Evolutionary conservation across 805 yeast species (phyloP).

Genomic region (Pichia thaimueangensis): DNA sequence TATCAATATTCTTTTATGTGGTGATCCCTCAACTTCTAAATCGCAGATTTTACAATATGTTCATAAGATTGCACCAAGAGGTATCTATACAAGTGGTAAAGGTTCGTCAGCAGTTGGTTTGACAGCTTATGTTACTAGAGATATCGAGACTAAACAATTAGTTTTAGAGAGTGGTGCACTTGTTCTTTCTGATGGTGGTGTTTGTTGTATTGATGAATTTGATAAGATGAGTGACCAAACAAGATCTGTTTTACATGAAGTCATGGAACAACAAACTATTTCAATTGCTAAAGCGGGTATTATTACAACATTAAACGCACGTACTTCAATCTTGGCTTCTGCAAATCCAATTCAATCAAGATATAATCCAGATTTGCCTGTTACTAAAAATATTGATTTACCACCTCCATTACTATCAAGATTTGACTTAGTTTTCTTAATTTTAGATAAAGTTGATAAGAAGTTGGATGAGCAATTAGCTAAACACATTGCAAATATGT

Average conservation of each 20-base stretch:
- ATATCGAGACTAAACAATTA: constrained; percentile 85
- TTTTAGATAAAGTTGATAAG: constrained; percentile 90
- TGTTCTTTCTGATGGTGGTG: constrained; percentile 95
- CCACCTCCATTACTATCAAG: constrained; percentile 95
- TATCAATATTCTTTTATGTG: constrained; percentile 83
- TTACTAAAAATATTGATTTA: constrained; percentile 88
- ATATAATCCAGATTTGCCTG: constrained; percentile 92
- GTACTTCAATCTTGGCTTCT: constrained; percentile 92
- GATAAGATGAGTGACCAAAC: constrained; percentile 96
- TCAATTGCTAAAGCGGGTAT: constrained; percentile 98
- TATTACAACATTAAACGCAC: constrained; percentile 91
- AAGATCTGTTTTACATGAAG: constrained; percentile 93
- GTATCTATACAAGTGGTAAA: constrained; percentile 96
- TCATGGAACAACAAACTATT: constrained; percentile 98
- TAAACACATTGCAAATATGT: constrained; percentile 83
- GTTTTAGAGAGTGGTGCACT: constrained; percentile 95
- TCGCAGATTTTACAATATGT: constrained; percentile 93
- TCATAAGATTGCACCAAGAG: constrained; percentile 96
- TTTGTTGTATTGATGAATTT: constrained; percentile 97
- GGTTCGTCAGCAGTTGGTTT: constrained; percentile 99
- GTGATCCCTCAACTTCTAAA: constrained; percentile 97
- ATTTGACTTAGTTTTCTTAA: constrained; percentile 88
- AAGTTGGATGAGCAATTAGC: constrained; percentile 80
- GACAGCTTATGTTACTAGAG: constrained; percentile 95
- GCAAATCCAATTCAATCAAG: constrained; percentile 97